phyloP scores from a whole-genome alignment of 2,329 filamentous ascomycete species.

The Falciphora oryzae region DNA sequence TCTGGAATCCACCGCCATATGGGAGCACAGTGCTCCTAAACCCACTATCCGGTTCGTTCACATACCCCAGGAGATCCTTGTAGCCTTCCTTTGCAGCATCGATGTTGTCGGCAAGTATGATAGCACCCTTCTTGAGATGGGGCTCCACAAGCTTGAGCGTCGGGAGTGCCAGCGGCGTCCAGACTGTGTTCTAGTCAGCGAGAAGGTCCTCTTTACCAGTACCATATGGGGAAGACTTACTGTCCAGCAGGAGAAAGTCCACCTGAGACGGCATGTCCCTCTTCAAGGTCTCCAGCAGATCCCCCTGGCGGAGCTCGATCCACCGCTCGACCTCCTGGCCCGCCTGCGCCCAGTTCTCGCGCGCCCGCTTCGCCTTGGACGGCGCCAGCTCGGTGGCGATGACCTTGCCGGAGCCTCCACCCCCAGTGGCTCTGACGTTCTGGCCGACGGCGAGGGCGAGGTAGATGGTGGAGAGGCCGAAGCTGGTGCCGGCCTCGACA shows the following conservation, averaged over 20 bases:
- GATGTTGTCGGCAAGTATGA: conserved; percentile 38
- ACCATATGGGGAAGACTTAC: conserved; percentile 34
- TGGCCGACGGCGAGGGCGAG: conserved; percentile 50
- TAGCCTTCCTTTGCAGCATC: conserved; percentile 26
- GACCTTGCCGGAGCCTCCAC: conserved; percentile 33
- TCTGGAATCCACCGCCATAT: conserved; percentile 18
- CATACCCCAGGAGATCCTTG: conserved; percentile 32
- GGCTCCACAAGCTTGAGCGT: conserved; percentile 34
- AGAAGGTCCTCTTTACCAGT: not conserved
- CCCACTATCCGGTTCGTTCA: conserved; percentile 32
- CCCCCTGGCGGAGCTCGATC: conserved; percentile 53
- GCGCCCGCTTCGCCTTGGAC: conserved; percentile 44
- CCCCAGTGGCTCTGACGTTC: conserved; percentile 30
- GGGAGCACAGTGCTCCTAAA: conserved; percentile 27
- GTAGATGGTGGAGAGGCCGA: conserved; percentile 58
- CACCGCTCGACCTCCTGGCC: conserved; percentile 33
- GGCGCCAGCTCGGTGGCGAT: conserved; percentile 57
- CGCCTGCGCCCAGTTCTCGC: conserved; percentile 40
- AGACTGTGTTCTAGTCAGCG: conserved; percentile 16
- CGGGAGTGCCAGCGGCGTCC: conserved; percentile 23
- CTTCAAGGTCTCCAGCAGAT: conserved; percentile 50
- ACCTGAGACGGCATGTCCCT: conserved; percentile 40
- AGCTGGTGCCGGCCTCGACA: conserved; percentile 56
- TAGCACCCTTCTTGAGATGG: conserved; percentile 26
- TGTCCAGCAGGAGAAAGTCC: conserved; percentile 56